A percentile compares a stretch with the other conserved stretches of the same genome.
These are phyloP conservation scores for Penicillium atrosanguineum DNA, from an alignment of 495 filamentous ascomycete species.

Conservation along the genomic window DNA sequence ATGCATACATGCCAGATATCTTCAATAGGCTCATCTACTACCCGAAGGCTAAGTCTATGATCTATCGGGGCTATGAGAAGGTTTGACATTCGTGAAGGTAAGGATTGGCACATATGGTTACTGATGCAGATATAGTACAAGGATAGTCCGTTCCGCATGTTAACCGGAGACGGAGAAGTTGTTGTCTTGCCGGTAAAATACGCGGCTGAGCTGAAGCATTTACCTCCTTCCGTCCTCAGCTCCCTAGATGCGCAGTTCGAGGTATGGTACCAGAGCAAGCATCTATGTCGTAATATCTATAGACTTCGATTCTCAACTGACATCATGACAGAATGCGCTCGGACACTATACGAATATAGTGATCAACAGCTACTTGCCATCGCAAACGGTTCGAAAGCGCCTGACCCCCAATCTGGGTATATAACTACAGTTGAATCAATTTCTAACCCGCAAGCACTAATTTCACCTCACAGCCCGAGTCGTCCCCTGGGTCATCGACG, in stretches of 20 bases:
- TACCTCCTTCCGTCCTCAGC: constrained; percentile 21
- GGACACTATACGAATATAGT: constrained; percentile 33
- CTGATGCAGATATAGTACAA: constrained; percentile 22
- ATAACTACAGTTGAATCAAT: background rate
- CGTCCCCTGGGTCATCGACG: constrained; percentile 28
- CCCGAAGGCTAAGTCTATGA: constrained; percentile 17
- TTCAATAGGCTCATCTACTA: constrained; percentile 32
- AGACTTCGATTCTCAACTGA: background rate
- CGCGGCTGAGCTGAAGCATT: constrained; percentile 23
- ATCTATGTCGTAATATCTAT: background rate
- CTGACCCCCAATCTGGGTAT: constrained; percentile 28
- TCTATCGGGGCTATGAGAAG: constrained; percentile 28
- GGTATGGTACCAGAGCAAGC: constrained; percentile 12
- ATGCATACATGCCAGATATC: constrained; percentile 21
- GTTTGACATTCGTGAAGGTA: constrained; percentile 5
- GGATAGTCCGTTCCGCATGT: constrained; percentile 27
- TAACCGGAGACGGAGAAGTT: constrained; percentile 35
- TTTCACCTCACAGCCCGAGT: constrained; percentile 16
- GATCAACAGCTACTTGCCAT: constrained; percentile 23
- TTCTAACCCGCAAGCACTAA: background rate
- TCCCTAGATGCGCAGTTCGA: constrained; percentile 29
- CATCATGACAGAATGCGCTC: constrained; percentile 23
- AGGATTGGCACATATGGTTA: background rate
- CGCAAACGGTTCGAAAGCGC: constrained; percentile 22
- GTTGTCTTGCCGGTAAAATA: constrained; percentile 33